A percentile compares a stretch with the other conserved stretches of the same genome.
Conservation (phyloP, 2,329 filamentous ascomycete species). For the Septoria petroselini region DNA sequence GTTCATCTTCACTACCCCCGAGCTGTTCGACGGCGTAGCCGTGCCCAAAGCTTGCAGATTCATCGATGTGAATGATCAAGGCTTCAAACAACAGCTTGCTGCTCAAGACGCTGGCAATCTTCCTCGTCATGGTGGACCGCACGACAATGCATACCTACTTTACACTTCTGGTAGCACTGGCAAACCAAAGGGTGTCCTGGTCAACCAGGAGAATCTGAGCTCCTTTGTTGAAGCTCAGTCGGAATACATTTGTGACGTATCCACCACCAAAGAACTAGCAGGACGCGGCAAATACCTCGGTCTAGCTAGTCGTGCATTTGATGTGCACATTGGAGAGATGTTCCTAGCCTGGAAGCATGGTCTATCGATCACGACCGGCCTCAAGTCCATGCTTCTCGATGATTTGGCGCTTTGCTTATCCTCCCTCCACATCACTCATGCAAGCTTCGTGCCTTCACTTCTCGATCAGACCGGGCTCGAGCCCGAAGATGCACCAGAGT, state of each 20-base stretch:
- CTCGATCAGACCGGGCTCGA: constrained; percentile 20
- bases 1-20: constrained; percentile 15
- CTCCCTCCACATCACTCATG: constrained; percentile 17
- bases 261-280: constrained; percentile 10
- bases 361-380: constrained; percentile 12
- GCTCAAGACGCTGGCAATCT: neutral
- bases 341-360: constrained; percentile 21
- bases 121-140: neutral
- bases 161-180: constrained; percentile 62
- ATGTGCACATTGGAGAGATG: constrained; percentile 20
- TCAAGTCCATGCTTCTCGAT: constrained; percentile 18
- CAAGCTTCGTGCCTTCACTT: constrained; percentile 18
- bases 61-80: constrained; percentile 6
- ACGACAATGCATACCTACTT: constrained; percentile 56
- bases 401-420: constrained; percentile 17
- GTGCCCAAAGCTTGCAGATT: neutral
- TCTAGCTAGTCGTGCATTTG: constrained; percentile 21
- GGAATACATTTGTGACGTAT: constrained; percentile 17
- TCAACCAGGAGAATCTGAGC: constrained; percentile 67
- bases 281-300: constrained; percentile 19
- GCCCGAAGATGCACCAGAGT: constrained; percentile 17
- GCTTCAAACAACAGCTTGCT: constrained; percentile 3
- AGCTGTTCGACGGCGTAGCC: constrained; percentile 13
- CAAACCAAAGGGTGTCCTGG: constrained; percentile 41
- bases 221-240: constrained; percentile 19